A percentile compares a stretch with the other conserved stretches of the same genome.
phyloP scores from a whole-genome alignment of 257 asterid genomes.

The Fraxinus excelsior region DNA sequence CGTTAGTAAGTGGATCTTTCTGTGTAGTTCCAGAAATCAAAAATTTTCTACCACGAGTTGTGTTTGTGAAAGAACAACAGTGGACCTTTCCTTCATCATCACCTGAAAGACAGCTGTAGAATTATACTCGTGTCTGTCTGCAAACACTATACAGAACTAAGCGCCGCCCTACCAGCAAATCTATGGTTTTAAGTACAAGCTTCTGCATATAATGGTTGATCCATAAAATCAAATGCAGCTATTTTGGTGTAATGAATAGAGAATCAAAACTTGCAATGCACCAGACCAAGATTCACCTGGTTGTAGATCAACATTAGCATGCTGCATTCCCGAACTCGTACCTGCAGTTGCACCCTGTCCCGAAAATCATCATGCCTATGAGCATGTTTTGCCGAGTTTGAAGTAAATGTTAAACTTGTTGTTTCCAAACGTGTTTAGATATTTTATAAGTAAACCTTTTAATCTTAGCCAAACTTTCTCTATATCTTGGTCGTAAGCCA shows the following conservation, averaged over 20 bases:
- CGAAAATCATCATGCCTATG: neutral
- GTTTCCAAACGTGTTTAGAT: neutral
- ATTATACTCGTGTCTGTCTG: too few relatives aligned
- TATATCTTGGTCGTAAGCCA: neutral
- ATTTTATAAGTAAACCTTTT: neutral
- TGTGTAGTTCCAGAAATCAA: constrained; percentile 50
- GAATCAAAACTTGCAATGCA: neutral
- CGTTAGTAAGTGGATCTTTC: constrained; percentile 56
- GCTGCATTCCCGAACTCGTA: neutral
- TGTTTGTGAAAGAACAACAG: constrained; percentile 42
- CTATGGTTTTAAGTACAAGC: neutral
- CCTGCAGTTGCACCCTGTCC: neutral
- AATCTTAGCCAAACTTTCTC: neutral
- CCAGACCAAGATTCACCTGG: neutral
- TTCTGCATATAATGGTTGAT: neutral
- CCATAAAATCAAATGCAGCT: too few relatives aligned
- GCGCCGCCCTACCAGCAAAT: neutral
- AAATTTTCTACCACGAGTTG: constrained; percentile 43
- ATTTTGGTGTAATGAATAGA: neutral
- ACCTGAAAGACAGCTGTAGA: constrained; percentile 30
- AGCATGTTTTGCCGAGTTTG: neutral
- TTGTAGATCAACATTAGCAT: neutral
- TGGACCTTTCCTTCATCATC: constrained; percentile 45
- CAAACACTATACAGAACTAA: too few relatives aligned
- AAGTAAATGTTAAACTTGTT: neutral